Evolutionary conservation across 1,284 basidiomycete genomes (phyloP).

Genomic region (Ceratobasidium sp.): DNA sequence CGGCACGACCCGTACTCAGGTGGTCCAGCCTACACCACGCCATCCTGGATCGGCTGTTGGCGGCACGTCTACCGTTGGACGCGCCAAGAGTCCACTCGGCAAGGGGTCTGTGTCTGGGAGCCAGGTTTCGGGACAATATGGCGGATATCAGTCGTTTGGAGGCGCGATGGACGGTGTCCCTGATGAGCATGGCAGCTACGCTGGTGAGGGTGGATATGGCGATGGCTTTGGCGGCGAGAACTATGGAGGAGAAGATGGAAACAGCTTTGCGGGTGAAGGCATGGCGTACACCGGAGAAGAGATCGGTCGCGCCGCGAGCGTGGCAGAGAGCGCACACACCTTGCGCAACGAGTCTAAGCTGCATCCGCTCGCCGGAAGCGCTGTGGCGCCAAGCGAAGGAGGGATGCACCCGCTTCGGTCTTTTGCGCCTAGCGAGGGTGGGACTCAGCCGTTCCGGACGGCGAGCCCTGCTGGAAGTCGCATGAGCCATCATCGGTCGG

Average conservation of each 20-base stretch:
- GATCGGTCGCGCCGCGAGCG: conserved; percentile 28
- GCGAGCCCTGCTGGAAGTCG: conserved; percentile 40
- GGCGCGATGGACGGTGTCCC: conserved; percentile 7
- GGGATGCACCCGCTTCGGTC: conserved; percentile 25
- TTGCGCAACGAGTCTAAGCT: conserved; percentile 18
- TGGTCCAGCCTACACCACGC: conserved; percentile 26
- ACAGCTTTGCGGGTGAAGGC: conserved; percentile 38
- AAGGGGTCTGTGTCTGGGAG: conserved; percentile 19
- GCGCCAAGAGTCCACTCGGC: conserved; percentile 39
- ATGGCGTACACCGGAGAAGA: conserved; percentile 40
- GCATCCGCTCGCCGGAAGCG: conserved; percentile 25
- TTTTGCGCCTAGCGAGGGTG: conserved; percentile 25
- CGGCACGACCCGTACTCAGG: conserved; percentile 8
- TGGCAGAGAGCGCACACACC: conserved; percentile 34
- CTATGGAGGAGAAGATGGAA: conserved; percentile 31
- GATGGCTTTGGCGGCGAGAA: conserved; percentile 9
- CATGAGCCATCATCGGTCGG: conserved; percentile 13
- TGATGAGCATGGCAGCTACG: conserved; percentile 21
- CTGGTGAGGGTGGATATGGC: conserved; percentile 1
- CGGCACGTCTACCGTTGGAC: conserved; percentile 19
- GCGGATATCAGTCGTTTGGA: conserved; percentile 38
- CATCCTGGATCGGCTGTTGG: conserved; percentile 40
- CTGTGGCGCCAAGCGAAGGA: conserved; percentile 26
- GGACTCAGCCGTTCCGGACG: conserved; percentile 15
- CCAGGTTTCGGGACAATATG: background rate